Evolutionary conservation across 2,329 filamentous ascomycete genomes (phyloP), one percentile per base, ranked within the genome.

Genomic region (Pseudogymnoascus sp.): DNA sequence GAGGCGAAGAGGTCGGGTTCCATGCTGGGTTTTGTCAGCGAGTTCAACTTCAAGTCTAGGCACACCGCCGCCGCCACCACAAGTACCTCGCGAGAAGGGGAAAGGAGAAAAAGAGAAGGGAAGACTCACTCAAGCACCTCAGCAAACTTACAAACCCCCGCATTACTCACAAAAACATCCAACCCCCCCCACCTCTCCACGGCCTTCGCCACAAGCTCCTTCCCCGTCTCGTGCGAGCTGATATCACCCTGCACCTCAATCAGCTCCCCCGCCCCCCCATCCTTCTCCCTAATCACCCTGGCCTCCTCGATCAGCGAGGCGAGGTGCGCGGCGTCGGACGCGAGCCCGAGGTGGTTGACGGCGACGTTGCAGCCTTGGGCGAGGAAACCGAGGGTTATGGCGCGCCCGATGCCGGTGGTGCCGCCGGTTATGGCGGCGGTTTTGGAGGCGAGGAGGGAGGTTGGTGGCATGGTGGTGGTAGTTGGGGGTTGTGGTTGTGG

Each of bases 361-460:
- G 89, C 86, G 33, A 96, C 89, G 72, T 84, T 83, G 68, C 89
- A 89, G 68, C 91, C 91, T 69, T 96, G 90, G 4, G 82, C 80
- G 61, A 93, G 78, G 74, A 90, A 96, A 70, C 87, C 88, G 60
- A 96, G 82, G 43, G 89, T 87, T 66, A 96, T 96, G 68, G 91
- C 92, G 67, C 90, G 84, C 61, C 92, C 92, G 70, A 96, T 96
- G 62, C 91, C 91, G 1, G 91, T 96, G 3, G 89, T 88, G 63
- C 90, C 91, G 67, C 92, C 91, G 0, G 91, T 96, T 71, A 96
- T 91, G 73, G 91, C 89, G 75, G 90, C 90, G 11, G 87, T 88
- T 76, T 96, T 96, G 74, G 84, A 85, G 62, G 78, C 73, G 63
- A 96, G 85, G 68, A 95, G 46, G 82, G 68, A 66, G 65, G 64